Conservation (phyloP, 371 early-diverging fungal genomes). For the Mortierella sp. region DNA sequence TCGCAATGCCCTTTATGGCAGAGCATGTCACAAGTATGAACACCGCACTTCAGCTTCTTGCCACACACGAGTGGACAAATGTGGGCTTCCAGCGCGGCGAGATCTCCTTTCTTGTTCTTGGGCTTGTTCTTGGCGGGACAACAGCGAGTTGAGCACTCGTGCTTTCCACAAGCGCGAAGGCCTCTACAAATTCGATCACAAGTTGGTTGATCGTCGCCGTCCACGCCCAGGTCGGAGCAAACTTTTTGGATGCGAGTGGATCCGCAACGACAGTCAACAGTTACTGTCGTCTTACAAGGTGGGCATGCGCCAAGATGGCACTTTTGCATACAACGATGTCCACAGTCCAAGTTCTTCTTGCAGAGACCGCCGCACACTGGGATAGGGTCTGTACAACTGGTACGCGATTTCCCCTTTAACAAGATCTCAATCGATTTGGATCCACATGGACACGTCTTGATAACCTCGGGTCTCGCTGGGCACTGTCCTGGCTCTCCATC, state of each 20-base stretch:
- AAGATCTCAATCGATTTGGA: conserved; percentile 52
- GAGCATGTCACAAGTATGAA: conserved; percentile 70
- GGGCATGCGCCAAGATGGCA: conserved; percentile 85
- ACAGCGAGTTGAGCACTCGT: conserved; percentile 66
- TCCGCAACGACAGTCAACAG: conserved; percentile 75
- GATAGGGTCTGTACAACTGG: conserved; percentile 78
- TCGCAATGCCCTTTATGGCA: conserved; percentile 81
- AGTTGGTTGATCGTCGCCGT: conserved; percentile 55
- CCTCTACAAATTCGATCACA: conserved; percentile 75
- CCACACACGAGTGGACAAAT: conserved; percentile 71
- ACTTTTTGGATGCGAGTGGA: conserved; percentile 58
- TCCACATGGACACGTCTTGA: conserved; percentile 87
- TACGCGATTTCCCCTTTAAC: conserved; percentile 58
- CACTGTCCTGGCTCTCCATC: conserved; percentile 66
- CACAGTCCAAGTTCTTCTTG: conserved; percentile 72
- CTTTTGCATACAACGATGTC: conserved; percentile 73
- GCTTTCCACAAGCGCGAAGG: conserved; percentile 77
- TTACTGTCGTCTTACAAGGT: conserved; percentile 66
- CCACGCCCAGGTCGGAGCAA: conserved; percentile 58
- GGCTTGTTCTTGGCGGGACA: conserved; percentile 62
- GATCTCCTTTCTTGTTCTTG: conserved; percentile 25
- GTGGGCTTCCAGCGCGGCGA: conserved; percentile 28
- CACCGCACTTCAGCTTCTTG: conserved; percentile 72
- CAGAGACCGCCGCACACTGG: conserved; percentile 81
- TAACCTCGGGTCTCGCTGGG: conserved; percentile 72